Percentiles rank a stretch among this genome's conserved stretches.
Conservation (phyloP, 192 early-diverging fungal species). For the Backusella tuberculispora region DNA sequence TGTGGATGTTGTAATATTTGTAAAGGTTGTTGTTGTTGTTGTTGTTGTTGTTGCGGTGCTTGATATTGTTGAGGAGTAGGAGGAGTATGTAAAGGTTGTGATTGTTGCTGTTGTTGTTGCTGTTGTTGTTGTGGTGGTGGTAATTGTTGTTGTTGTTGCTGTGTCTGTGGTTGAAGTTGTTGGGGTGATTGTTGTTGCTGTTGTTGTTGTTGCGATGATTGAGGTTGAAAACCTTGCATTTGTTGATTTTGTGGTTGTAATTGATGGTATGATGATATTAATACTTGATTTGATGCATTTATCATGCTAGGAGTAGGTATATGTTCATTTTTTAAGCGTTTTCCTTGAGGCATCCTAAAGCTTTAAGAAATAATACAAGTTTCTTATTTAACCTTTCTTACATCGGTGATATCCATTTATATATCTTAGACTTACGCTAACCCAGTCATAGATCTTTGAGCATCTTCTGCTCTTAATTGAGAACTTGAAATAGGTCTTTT, state of each 20-base stretch:
- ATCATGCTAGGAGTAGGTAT: slow-evolving; percentile 1
- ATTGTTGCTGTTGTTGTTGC: slow-evolving; percentile 17
- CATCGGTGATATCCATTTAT: too few species aligned
- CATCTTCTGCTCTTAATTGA: slow-evolving; percentile 23
- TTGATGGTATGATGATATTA: slow-evolving; percentile 15
- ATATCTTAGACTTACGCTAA: slow-evolving; percentile 19
- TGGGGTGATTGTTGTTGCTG: neutral
- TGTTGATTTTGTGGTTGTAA: slow-evolving; percentile 15
- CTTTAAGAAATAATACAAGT: neutral
- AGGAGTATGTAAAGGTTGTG: slow-evolving; percentile 10
- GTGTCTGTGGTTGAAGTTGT: neutral
- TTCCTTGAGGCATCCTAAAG: slow-evolving; percentile 25
- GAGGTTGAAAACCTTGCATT: neutral
- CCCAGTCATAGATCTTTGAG: slow-evolving; percentile 18
- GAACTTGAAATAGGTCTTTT: slow-evolving; percentile 15
- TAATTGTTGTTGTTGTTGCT: neutral
- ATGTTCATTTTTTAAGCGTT: slow-evolving; percentile 28
- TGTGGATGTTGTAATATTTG: neutral
- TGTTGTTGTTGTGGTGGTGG: neutral
- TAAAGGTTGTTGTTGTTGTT: neutral
- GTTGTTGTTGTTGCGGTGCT: slow-evolving; percentile 12
- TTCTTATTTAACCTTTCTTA: neutral
- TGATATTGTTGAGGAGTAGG: neutral
- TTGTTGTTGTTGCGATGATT: neutral
- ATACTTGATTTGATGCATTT: neutral